Conservation (phyloP, 139 green algal species). For the Choricystis sp. region DNA sequence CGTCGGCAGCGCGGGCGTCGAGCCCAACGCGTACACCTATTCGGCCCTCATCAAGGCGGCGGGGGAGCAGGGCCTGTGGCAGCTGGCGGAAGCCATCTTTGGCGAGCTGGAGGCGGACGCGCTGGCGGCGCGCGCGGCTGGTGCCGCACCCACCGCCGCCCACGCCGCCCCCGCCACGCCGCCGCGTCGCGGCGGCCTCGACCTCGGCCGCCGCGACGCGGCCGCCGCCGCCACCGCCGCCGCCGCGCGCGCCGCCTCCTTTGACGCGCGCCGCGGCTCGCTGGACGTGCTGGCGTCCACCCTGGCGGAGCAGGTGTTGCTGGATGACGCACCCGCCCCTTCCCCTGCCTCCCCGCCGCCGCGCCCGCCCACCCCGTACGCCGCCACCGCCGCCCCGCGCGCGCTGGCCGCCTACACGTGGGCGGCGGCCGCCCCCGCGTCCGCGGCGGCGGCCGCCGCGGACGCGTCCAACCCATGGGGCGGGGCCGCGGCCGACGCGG, state of each 20-base stretch:
- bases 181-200: too few relatives aligned
- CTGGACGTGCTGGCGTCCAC: neutral
- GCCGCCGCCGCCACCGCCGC: neutral
- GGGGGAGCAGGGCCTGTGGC: constrained; percentile 59
- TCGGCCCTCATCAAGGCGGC: constrained; percentile 54
- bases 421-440: too few relatives aligned
- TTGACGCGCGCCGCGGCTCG: too few relatives aligned
- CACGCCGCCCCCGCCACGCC: neutral
- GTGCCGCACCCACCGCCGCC: neutral
- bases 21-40: constrained; percentile 78
- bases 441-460: too few relatives aligned
- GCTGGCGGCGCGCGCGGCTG: constrained; percentile 4
- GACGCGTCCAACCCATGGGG: neutral
- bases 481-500: neutral
- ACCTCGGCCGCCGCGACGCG: too few relatives aligned
- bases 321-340: neutral
- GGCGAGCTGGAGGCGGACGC: constrained; percentile 45
- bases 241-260: neutral
- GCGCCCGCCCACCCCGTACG: too few relatives aligned
- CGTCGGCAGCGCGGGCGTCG: constrained; percentile 31
- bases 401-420: neutral
- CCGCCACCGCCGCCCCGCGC: too few relatives aligned
- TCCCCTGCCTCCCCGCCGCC: neutral
- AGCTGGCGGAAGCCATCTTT: constrained; percentile 65
- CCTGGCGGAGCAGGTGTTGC: neutral